Percentiles rank a stretch among this genome's conserved stretches.
These are phyloP conservation scores for Trypanosoma scelopori DNA, from an alignment of 208 protist genomes.

Conservation along the genomic window DNA sequence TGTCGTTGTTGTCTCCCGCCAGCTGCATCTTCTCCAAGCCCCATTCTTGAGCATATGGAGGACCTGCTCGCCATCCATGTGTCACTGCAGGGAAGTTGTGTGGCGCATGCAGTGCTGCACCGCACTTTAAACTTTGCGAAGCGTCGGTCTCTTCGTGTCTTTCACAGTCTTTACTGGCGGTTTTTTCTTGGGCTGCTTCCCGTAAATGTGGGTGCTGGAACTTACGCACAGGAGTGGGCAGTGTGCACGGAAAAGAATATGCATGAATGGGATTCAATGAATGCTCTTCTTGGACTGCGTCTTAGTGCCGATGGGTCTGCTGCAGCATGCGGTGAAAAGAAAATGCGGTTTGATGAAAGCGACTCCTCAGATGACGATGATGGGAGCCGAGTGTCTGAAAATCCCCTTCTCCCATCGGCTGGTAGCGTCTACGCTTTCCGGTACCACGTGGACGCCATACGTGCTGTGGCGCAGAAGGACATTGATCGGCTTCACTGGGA, in stretches of 20 bases:
- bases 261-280: constrained; percentile 13
- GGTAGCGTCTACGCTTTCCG: constrained; percentile 66
- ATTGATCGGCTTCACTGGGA: constrained; percentile 73
- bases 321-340: not conserved
- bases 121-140: constrained; percentile 25
- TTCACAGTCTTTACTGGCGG: constrained; percentile 32
- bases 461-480: constrained; percentile 52
- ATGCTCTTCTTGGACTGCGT: constrained; percentile 11
- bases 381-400: constrained; percentile 26
- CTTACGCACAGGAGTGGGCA: constrained; percentile 16
- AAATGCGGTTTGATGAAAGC: constrained; percentile 14
- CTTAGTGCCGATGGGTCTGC: not conserved
- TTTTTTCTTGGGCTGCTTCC: constrained; percentile 30
- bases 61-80: constrained; percentile 17
- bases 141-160: constrained; percentile 1
- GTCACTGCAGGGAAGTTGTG: constrained; percentile 1
- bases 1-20: not conserved
- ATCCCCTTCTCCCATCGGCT: constrained; percentile 52
- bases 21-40: not conserved
- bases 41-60: constrained; percentile 16
- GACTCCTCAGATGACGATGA: constrained; percentile 30
- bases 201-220: constrained; percentile 7
- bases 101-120: constrained; percentile 18
- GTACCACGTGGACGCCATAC: constrained; percentile 42
- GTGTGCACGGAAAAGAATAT: constrained; percentile 5